Conservation (phyloP, 768 basidiomycete genomes). For the Lepiota venenata region DNA sequence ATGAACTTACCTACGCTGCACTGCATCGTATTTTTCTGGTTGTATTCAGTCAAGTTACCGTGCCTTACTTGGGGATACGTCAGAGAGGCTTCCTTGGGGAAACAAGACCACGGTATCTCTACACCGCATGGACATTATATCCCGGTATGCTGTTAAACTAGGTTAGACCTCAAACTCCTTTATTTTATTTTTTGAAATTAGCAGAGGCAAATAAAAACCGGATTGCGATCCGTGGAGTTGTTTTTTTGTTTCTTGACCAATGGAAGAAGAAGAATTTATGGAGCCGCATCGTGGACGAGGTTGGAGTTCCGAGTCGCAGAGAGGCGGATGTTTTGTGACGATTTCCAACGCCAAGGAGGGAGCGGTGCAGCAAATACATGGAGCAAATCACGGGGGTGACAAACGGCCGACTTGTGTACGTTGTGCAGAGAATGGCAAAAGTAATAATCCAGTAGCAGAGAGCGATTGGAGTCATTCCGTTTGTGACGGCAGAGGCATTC, state of each 20-base stretch:
- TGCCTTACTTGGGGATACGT: slow-evolving; percentile 10
- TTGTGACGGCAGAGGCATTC: slow-evolving; percentile 10
- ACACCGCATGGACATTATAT: background rate
- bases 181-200: no score
- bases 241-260: no score
- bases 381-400: slow-evolving; percentile 5
- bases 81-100: slow-evolving; percentile 2
- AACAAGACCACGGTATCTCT: background rate
- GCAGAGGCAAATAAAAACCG: no score
- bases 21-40: slow-evolving; percentile 5
- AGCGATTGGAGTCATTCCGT: slow-evolving; percentile 29
- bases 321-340: no score
- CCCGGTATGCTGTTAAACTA: background rate
- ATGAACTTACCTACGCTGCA: background rate
- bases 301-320: no score
- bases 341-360: background rate
- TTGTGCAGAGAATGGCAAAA: background rate
- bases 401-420: background rate
- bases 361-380: slow-evolving; percentile 9
- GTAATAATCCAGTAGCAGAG: background rate
- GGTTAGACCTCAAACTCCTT: no score
- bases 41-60: background rate
- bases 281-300: no score
- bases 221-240: no score
- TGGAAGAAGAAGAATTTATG: no score